These are phyloP conservation scores for Cystobasidiaceae sp. DNA, from an alignment of 1,284 basidiomycete genomes.

Conservation along the genomic window DNA sequence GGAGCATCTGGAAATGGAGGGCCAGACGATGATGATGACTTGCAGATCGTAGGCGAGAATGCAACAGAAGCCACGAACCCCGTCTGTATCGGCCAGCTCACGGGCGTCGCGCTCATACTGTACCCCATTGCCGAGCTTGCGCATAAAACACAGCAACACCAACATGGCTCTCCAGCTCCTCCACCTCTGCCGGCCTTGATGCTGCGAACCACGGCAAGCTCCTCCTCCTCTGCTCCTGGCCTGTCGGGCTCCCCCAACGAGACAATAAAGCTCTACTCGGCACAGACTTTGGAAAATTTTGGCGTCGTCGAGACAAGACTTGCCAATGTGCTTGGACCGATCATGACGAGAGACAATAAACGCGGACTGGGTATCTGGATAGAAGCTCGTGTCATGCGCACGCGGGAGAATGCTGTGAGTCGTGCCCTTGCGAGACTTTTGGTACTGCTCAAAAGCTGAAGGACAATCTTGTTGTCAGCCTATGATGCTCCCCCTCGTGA, in stretches of 20 bases:
- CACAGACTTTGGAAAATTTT: slow-evolving; percentile 58
- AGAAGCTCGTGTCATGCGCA: slow-evolving; percentile 57
- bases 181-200: slow-evolving; percentile 33
- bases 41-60: slow-evolving; percentile 18
- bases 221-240: slow-evolving; percentile 52
- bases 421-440: neutral
- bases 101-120: slow-evolving; percentile 72
- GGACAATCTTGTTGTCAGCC: slow-evolving; percentile 52
- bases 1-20: neutral
- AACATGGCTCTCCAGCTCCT: slow-evolving; percentile 40
- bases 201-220: slow-evolving; percentile 51
- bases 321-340: slow-evolving; percentile 67
- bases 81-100: slow-evolving; percentile 80
- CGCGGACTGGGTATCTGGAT: slow-evolving; percentile 61
- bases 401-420: slow-evolving; percentile 48
- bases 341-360: slow-evolving; percentile 48
- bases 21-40: slow-evolving; percentile 22
- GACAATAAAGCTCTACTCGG: slow-evolving; percentile 73
- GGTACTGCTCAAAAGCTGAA: neutral
- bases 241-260: slow-evolving; percentile 57
- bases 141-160: neutral
- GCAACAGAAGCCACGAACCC: slow-evolving; percentile 28
- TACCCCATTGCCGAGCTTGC: slow-evolving; percentile 73
- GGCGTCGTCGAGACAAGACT: slow-evolving; percentile 79
- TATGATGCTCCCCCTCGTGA: slow-evolving; percentile 71